Percentiles rank a stretch among this genome's conserved stretches.
These are phyloP conservation scores for Cyclanthera cordifolia DNA, from an alignment of 306 rosid species.

Conservation along the genomic window DNA sequence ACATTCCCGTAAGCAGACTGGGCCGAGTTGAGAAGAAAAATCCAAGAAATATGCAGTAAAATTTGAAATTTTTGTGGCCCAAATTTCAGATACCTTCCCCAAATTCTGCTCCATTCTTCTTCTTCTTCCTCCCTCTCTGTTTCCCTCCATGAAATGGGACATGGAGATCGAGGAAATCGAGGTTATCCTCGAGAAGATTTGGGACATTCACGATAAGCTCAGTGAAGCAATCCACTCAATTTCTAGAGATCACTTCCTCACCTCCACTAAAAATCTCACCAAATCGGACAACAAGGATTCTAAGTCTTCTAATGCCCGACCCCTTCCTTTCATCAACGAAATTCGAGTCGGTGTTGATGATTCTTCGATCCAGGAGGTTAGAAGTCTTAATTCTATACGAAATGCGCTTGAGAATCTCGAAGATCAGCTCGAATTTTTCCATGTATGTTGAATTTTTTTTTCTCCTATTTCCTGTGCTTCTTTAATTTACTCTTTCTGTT, in stretches of 20 bases:
- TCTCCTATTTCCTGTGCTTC: too few species aligned
- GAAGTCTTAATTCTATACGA: slow-evolving; percentile 71
- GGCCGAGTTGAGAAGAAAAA: too few species aligned
- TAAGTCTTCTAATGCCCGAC: too few species aligned
- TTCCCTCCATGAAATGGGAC: slow-evolving; percentile 59
- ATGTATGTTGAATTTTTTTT: slow-evolving; percentile 31
- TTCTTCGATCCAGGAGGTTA: slow-evolving; percentile 52
- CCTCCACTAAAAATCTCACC: slow-evolving; percentile 39
- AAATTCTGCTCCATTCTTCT: background rate
- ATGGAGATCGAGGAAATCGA: slow-evolving; percentile 84
- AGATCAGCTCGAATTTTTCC: slow-evolving; percentile 82
- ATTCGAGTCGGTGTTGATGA: slow-evolving; percentile 32
- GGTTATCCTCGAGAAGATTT: slow-evolving; percentile 64
- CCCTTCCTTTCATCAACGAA: slow-evolving; percentile 53
- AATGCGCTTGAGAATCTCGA: slow-evolving; percentile 94
- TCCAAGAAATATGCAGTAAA: too few species aligned
- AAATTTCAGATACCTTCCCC: slow-evolving; percentile 3
- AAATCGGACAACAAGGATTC: slow-evolving; percentile 19
- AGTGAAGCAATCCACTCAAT: slow-evolving; percentile 92
- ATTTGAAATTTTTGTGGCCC: too few species aligned
- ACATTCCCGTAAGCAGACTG: too few species aligned
- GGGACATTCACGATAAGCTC: slow-evolving; percentile 94
- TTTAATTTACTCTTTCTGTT: too few species aligned
- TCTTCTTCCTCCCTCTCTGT: background rate
- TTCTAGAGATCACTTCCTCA: slow-evolving; percentile 75